Conservation (phyloP, 169 alveolate genomes). For the Eimeria zaria region DNA sequence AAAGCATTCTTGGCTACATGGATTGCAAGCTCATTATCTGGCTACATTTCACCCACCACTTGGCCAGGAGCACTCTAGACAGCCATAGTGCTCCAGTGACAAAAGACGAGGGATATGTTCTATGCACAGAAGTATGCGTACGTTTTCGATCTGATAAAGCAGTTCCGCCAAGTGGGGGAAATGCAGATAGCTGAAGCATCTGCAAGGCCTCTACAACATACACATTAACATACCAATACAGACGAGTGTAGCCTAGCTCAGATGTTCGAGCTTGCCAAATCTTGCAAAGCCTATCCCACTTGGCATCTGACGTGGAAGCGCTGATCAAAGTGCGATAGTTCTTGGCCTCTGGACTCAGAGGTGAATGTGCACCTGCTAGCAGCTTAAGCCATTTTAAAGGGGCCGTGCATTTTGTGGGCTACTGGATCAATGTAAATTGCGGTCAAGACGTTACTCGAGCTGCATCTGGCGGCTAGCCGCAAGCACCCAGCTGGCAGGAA, state of each 20-base stretch:
- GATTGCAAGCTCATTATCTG: background rate
- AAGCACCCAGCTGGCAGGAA: background rate
- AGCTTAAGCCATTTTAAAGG: background rate
- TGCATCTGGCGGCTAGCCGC: slow-evolving; percentile 5
- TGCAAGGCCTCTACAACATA: background rate
- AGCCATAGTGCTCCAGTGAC: background rate
- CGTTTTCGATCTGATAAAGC: background rate
- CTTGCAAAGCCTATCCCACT: background rate
- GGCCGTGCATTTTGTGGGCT: background rate
- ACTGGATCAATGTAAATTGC: background rate
- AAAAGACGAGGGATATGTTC: background rate
- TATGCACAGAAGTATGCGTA: background rate
- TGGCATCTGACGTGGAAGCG: background rate
- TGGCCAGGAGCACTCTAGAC: background rate
- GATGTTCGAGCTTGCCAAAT: background rate
- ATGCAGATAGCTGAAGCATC: background rate
- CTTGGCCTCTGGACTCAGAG: slow-evolving; percentile 27
- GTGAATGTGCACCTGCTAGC: background rate
- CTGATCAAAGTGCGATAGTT: slow-evolving; percentile 11
- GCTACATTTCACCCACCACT: background rate
- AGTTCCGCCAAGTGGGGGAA: background rate
- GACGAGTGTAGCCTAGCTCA: background rate
- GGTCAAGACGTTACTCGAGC: background rate
- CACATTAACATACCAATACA: background rate
- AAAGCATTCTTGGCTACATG: background rate